These are phyloP conservation scores for Yarrowia sp. DNA, from an alignment of 805 yeast species.

Conservation along the genomic window DNA sequence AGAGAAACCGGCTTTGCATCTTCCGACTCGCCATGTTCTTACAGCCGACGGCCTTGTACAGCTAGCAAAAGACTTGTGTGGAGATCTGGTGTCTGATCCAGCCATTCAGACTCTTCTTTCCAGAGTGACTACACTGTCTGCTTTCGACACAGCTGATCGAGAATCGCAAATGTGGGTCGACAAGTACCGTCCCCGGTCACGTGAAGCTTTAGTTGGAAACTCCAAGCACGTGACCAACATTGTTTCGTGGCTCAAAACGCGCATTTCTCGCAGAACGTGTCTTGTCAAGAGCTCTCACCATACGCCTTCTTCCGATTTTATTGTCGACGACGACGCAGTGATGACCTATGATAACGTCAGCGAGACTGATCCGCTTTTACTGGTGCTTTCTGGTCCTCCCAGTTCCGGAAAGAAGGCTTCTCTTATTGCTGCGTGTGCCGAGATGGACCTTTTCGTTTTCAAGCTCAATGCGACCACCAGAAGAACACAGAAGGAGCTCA, in stretches of 20 bases:
- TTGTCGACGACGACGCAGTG: neutral
- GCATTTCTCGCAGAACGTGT: neutral
- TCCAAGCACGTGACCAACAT: neutral
- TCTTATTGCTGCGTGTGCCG: conserved; percentile 63
- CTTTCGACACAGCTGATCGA: conserved; percentile 4
- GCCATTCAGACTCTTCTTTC: neutral
- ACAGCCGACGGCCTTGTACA: neutral
- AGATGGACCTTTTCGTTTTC: conserved; percentile 66
- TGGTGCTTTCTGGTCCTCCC: conserved; percentile 56
- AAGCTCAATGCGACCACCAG: conserved; percentile 76
- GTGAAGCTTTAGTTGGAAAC: neutral
- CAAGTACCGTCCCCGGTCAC: conserved; percentile 15
- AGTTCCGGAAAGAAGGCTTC: conserved; percentile 81
- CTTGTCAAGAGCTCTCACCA: neutral
- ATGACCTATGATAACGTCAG: neutral
- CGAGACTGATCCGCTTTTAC: conserved; percentile 28
- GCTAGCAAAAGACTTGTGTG: neutral
- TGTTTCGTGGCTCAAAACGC: neutral
- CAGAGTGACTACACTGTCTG: neutral
- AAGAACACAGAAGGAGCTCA: conserved; percentile 69
- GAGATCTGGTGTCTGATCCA: neutral
- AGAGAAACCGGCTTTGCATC: neutral
- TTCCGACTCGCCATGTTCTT: neutral
- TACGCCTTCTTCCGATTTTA: neutral
- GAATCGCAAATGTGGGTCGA: conserved; percentile 7